Base-by-base conservation (phyloP, 495 filamentous ascomycete species). In the Elaphomyces granulatus region DNA sequence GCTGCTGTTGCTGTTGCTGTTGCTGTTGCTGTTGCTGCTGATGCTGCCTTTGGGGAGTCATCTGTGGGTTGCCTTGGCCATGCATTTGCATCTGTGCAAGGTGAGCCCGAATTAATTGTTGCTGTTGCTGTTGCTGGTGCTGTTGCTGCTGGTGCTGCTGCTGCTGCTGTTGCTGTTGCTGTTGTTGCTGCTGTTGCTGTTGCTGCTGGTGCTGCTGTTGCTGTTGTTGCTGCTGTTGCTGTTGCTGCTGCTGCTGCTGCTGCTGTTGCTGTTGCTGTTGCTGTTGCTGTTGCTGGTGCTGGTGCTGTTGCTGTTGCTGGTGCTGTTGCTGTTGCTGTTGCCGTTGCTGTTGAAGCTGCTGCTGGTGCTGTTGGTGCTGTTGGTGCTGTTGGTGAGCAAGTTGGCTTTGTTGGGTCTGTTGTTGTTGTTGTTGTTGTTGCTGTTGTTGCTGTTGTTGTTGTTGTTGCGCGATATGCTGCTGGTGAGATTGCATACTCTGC, bases 401-500 rank as follows among this genome's bases (percentile, higher is more conserved):
- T 6, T 43, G 18, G 37, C 50, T 44, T 26, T 51, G 48, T 1
- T 45, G 35, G 34, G 55, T 46, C 28, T 62, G 58, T 34, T 64
- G 61, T 21, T 52, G 51, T 16, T 58, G 54, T n/a, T 52, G 53
- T 20, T 64, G 61, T 20, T 56, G 52, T 10, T 63, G 61, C 34
- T 64, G 61, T 9, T 47, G 58, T 45, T 63, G 61, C 35, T 66
- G 62, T 20, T 72, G 64, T 42, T 63, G 59, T 26, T 66, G 60
- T 7, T 48, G 44, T 8, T 52, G 56, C 23, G 12, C 12, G 23
- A 47, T 59, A 45, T 63, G 61, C 35, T 65, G 62, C 18, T 72
- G 64, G 44, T 63, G 60, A 2, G 56, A 54, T 35, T 64, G 63
- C 31, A 71, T 64, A 15, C 72, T 73, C 34, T 75, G 75, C 47